Conservation (phyloP, 2,329 filamentous ascomycete species). For the Aspergillus sojae region DNA sequence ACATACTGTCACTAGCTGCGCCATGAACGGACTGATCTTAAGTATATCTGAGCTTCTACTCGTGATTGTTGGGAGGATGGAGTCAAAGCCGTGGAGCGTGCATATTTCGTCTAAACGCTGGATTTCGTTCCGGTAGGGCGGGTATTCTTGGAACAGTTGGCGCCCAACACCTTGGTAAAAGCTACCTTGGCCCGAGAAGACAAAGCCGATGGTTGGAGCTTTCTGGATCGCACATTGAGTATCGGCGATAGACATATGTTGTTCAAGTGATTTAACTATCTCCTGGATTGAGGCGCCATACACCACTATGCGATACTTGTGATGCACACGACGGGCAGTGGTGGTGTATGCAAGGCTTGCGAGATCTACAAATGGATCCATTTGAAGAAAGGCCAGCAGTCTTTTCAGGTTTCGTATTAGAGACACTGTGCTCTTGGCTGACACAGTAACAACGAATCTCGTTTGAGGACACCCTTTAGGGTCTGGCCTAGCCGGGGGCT, state of each 20-base stretch:
- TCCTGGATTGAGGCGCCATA: not conserved
- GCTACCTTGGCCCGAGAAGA: slow-evolving; percentile 40
- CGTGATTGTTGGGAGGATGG: slow-evolving; percentile 24
- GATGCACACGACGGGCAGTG: slow-evolving; percentile 55
- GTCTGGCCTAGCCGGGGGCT: slow-evolving; percentile 59
- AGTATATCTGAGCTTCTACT: not conserved
- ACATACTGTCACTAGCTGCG: slow-evolving; percentile 42
- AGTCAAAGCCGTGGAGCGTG: slow-evolving; percentile 28
- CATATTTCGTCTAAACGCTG: slow-evolving; percentile 25
- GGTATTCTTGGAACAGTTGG: slow-evolving; percentile 32
- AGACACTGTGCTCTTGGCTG: slow-evolving; percentile 54
- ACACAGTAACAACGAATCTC: slow-evolving; percentile 58
- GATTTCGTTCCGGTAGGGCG: slow-evolving; percentile 27
- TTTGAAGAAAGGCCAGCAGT: slow-evolving; percentile 49
- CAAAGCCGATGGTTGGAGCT: slow-evolving; percentile 34
- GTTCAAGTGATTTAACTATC: slow-evolving; percentile 52
- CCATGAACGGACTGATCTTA: slow-evolving; percentile 17
- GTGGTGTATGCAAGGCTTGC: slow-evolving; percentile 64
- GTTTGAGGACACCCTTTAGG: slow-evolving; percentile 46
- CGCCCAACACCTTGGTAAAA: slow-evolving; percentile 28
- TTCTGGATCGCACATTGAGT: not conserved
- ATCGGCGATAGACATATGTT: slow-evolving; percentile 42
- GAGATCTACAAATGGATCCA: not conserved
- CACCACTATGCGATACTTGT: slow-evolving; percentile 17
- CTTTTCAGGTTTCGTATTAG: slow-evolving; percentile 56